These are phyloP conservation scores for Rhynchosporium agropyri DNA, from an alignment of 2,329 filamentous ascomycete species.

Conservation along the genomic window DNA sequence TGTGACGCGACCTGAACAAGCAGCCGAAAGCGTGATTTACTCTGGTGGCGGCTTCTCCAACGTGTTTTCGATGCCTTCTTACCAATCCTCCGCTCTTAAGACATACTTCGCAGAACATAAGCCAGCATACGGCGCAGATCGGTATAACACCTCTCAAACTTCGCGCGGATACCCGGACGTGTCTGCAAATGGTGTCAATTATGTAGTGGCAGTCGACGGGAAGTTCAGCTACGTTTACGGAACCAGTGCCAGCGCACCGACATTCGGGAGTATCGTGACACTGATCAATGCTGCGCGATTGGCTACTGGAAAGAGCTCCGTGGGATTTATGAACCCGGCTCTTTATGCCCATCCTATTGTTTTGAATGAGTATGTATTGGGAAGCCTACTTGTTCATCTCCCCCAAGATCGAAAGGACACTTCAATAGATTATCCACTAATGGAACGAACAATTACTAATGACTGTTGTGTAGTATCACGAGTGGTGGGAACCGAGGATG, in stretches of 20 bases:
- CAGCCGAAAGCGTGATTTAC: slow-evolving; percentile 66
- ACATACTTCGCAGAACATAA: slow-evolving; percentile 34
- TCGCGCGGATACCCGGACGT: slow-evolving; percentile 45
- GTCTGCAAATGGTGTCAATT: slow-evolving; percentile 47
- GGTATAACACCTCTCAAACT: slow-evolving; percentile 51
- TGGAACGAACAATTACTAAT: too few relatives aligned
- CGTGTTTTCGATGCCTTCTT: slow-evolving; percentile 50
- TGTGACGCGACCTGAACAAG: slow-evolving; percentile 46
- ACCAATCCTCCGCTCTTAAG: slow-evolving; percentile 45
- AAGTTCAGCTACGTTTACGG: slow-evolving; percentile 50
- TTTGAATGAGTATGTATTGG: slow-evolving; percentile 31
- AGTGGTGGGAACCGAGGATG: slow-evolving; percentile 37
- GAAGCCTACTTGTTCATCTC: too few relatives aligned
- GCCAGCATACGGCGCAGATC: slow-evolving; percentile 43
- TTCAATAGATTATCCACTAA: too few relatives aligned
- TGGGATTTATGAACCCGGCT: slow-evolving; percentile 49
- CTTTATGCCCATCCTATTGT: slow-evolving; percentile 38
- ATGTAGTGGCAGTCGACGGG: slow-evolving; percentile 49
- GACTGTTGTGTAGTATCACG: slow-evolving; percentile 29
- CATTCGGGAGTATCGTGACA: slow-evolving; percentile 46
- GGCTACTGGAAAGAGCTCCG: slow-evolving; percentile 43
- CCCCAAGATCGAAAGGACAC: too few relatives aligned
- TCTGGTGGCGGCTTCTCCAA: slow-evolving; percentile 73
- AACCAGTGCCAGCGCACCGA: slow-evolving; percentile 51
- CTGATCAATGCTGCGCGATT: slow-evolving; percentile 48